Percentiles rank a stretch among this genome's conserved stretches.
These are phyloP conservation scores for Elasticomyces elasticus DNA, from an alignment of 495 filamentous ascomycete species.

Conservation along the genomic window DNA sequence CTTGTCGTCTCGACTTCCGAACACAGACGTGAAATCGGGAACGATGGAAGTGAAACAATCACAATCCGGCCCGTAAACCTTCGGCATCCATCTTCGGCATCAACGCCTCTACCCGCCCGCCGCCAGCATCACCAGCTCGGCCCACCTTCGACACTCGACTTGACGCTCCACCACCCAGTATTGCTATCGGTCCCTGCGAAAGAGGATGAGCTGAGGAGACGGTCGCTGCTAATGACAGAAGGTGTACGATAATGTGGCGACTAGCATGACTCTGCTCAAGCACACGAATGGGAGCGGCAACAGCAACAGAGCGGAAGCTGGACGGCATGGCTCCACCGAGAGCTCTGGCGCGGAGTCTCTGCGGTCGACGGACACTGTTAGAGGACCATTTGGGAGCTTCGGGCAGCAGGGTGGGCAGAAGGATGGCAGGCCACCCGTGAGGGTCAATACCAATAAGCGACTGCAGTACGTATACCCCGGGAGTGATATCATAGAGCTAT, in stretches of 20 bases:
- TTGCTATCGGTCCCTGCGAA: background rate
- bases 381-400: constrained; percentile 34
- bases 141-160: background rate
- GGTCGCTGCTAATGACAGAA: background rate
- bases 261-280: constrained; percentile 16
- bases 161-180: background rate
- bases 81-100: too few species aligned
- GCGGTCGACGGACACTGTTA: constrained; percentile 49
- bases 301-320: constrained; percentile 2
- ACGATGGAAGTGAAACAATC: too few species aligned
- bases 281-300: constrained; percentile 6
- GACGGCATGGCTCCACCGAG: constrained; percentile 52
- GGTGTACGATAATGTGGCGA: constrained; percentile 9
- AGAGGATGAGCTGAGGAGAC: background rate
- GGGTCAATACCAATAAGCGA: constrained; percentile 44
- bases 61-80: too few species aligned
- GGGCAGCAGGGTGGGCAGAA: constrained; percentile 41
- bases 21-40: too few species aligned
- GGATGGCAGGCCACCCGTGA: constrained; percentile 41
- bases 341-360: constrained; percentile 51
- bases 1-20: too few species aligned
- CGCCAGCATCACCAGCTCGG: background rate
- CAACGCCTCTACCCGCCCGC: too few species aligned
- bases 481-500: too few species aligned
- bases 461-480: constrained; percentile 27